phyloP scores from a whole-genome alignment of 1,284 basidiomycete genomes.

The Malassezia japonica region DNA sequence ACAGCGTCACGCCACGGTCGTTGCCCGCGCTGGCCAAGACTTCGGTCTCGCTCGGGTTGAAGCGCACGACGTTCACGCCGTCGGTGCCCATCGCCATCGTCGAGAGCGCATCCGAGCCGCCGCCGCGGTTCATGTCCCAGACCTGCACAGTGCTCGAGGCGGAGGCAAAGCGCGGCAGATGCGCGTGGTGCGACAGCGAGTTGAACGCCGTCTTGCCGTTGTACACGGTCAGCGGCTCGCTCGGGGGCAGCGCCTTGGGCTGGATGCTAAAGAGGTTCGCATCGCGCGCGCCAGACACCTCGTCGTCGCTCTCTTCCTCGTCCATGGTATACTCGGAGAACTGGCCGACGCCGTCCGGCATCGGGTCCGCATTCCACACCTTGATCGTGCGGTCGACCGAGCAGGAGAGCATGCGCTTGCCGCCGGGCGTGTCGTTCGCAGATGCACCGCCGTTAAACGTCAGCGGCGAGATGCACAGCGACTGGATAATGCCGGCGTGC shows the following conservation, averaged over 20 bases:
- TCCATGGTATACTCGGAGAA: slow-evolving; percentile 27
- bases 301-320: slow-evolving; percentile 43
- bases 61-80: slow-evolving; percentile 75
- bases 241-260: slow-evolving; percentile 23
- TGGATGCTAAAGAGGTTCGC: slow-evolving; percentile 33
- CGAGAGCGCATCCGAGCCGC: slow-evolving; percentile 56
- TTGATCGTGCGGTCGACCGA: slow-evolving; percentile 85
- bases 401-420: slow-evolving; percentile 69
- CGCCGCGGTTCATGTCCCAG: slow-evolving; percentile 82
- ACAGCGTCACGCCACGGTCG: slow-evolving; percentile 87
- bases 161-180: slow-evolving; percentile 79
- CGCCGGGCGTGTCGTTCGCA: slow-evolving; percentile 28
- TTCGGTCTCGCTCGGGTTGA: slow-evolving; percentile 86
- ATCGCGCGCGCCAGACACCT: slow-evolving; percentile 27
- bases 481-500: slow-evolving; percentile 74
- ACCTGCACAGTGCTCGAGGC: slow-evolving; percentile 86
- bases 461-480: slow-evolving; percentile 67
- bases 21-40: slow-evolving; percentile 86
- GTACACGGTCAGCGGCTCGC: slow-evolving; percentile 41
- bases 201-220: slow-evolving; percentile 52
- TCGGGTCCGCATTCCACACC: slow-evolving; percentile 61
- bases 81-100: slow-evolving; percentile 55
- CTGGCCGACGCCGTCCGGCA: slow-evolving; percentile 46
- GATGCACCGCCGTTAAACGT: slow-evolving; percentile 25
- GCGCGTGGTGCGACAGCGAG: slow-evolving; percentile 84